These are phyloP conservation scores for Metschnikowia drakensbergensis DNA, from an alignment of 805 yeast genomes.

Conservation along the genomic window DNA sequence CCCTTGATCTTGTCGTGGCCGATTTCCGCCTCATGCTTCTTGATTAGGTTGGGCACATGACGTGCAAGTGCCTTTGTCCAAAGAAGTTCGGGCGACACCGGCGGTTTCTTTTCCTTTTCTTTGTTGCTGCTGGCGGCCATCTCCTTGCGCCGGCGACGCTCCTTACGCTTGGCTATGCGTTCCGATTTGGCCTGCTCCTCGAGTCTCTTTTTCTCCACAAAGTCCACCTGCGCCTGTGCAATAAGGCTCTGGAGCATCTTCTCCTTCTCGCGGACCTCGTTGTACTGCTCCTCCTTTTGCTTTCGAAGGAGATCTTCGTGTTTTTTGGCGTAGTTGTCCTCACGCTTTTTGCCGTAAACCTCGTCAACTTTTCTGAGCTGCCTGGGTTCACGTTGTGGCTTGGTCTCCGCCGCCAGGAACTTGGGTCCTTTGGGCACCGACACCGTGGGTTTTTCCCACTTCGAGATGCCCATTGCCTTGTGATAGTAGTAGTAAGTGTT, in stretches of 20 bases:
- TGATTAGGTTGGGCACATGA: constrained; percentile 74
- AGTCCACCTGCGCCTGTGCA: constrained; percentile 28
- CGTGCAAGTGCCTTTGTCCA: constrained; percentile 60
- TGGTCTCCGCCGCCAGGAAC: constrained; percentile 7
- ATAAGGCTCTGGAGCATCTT: constrained; percentile 35
- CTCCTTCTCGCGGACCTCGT: constrained; percentile 33
- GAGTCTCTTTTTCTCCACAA: constrained; percentile 27
- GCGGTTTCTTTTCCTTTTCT: neutral
- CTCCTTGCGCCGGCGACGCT: constrained; percentile 15
- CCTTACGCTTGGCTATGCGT: constrained; percentile 21
- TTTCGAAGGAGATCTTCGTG: constrained; percentile 35
- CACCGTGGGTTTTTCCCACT: constrained; percentile 58
- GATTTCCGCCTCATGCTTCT: constrained; percentile 59
- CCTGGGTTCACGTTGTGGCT: neutral
- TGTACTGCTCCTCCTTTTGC: constrained; percentile 31
- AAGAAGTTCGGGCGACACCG: constrained; percentile 20
- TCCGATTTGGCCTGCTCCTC: constrained; percentile 23
- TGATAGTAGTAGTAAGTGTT: constrained; percentile 54
- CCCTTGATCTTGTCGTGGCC: constrained; percentile 71
- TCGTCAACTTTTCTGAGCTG: constrained; percentile 1
- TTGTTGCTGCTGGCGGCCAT: constrained; percentile 7
- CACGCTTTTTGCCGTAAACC: constrained; percentile 3
- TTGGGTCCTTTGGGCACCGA: constrained; percentile 34
- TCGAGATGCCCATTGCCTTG: constrained; percentile 42
- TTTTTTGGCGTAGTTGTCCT: constrained; percentile 23